These are phyloP conservation scores for Citrus sinensis DNA, from an alignment of 345 rosid species.

Conservation along the genomic window DNA sequence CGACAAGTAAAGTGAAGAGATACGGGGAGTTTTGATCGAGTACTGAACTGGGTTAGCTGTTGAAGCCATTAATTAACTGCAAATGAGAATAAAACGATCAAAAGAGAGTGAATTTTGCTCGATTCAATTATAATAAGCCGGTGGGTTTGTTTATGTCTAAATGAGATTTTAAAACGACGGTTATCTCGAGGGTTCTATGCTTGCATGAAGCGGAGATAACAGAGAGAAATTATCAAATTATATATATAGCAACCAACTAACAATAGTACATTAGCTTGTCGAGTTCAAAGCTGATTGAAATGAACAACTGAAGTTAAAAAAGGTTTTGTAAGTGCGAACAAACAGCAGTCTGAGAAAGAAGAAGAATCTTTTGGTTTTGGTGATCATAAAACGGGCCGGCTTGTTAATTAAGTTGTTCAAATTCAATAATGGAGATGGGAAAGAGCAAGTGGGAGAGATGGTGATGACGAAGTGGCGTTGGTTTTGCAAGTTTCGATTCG, in stretches of 20 bases:
- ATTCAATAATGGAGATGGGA: conserved; percentile 2
- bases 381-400: background rate
- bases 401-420: too few species aligned
- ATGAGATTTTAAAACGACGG: background rate
- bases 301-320: background rate
- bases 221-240: background rate
- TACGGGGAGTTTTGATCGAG: conserved; percentile 16
- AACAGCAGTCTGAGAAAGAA: too few species aligned
- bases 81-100: background rate
- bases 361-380: background rate
- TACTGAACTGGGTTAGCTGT: conserved; percentile 18
- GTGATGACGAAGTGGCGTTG: background rate
- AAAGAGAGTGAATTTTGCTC: background rate
- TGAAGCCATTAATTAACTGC: conserved; percentile 34
- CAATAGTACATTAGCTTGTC: background rate
- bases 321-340: too few species aligned
- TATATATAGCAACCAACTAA: too few species aligned
- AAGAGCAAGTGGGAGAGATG: too few species aligned
- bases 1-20: conserved; percentile 30
- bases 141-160: too few species aligned
- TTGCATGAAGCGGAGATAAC: conserved; percentile 14
- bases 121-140: too few species aligned
- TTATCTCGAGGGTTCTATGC: conserved; percentile 6
- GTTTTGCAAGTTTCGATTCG: conserved; percentile 3
- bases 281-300: background rate